Conservation (phyloP, 345 rosid genomes). For the Triadica sebifera region DNA sequence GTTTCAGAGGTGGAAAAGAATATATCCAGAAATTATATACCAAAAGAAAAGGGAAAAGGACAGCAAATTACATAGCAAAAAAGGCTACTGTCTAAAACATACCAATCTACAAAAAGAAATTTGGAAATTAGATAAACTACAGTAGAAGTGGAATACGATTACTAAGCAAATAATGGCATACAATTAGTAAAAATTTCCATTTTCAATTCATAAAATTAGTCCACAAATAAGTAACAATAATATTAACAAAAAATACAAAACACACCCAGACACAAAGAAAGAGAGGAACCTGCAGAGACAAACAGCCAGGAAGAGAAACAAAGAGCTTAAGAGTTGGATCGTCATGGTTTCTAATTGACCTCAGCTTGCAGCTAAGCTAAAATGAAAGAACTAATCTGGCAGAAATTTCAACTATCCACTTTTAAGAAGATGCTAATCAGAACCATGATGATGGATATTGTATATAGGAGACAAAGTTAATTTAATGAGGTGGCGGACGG, state of each 20-base stretch:
- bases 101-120: not conserved
- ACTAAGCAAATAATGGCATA: not conserved
- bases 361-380: not conserved
- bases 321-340: constrained; percentile 15
- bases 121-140: not conserved
- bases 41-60: not conserved
- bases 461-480: not conserved
- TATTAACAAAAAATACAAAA: not conserved
- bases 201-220: not conserved
- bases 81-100: not conserved
- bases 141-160: not conserved
- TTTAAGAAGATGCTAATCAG: not conserved
- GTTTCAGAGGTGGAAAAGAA: not conserved
- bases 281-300: constrained; percentile 11
- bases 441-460: not conserved
- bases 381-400: not conserved
- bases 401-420: not conserved
- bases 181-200: not conserved
- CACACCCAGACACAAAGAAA: not conserved
- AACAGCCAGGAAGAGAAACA: constrained; percentile 30
- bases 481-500: not conserved
- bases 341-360: constrained; percentile 18
- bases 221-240: not conserved
- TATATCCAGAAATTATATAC: not conserved
- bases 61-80: not conserved